Evolutionary conservation across 441 rosid genomes (phyloP).

Genomic region (Manihot esculenta): DNA sequence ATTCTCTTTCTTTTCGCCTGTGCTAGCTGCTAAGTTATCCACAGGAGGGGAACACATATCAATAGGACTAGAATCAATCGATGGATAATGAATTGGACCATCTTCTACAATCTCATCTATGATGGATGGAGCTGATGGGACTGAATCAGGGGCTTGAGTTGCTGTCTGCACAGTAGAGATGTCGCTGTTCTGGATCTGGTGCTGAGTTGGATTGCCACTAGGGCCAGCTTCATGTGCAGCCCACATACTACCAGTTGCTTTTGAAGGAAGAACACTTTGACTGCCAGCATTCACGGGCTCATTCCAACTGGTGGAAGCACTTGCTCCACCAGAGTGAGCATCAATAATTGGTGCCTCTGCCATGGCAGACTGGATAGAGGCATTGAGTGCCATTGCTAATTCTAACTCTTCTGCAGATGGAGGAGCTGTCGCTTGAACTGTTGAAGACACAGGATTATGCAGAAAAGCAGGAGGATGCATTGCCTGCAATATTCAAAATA

Average conservation of each 20-base stretch:
- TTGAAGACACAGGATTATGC: slow-evolving; percentile 33
- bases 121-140: slow-evolving; percentile 71
- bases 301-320: slow-evolving; percentile 44
- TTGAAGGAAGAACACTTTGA: slow-evolving; percentile 32
- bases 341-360: slow-evolving; percentile 35
- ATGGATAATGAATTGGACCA: slow-evolving; percentile 74
- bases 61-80: slow-evolving; percentile 60
- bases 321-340: slow-evolving; percentile 37
- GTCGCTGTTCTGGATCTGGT: slow-evolving; percentile 17
- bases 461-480: slow-evolving; percentile 69
- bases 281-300: slow-evolving; percentile 16
- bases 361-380: slow-evolving; percentile 63
- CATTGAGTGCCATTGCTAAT: slow-evolving; percentile 67
- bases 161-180: slow-evolving; percentile 14
- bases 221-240: slow-evolving; percentile 32
- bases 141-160: slow-evolving; percentile 28
- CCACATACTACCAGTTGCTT: slow-evolving; percentile 26
- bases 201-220: slow-evolving; percentile 21
- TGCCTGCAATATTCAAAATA: slow-evolving; percentile 44
- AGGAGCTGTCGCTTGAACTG: slow-evolving; percentile 66
- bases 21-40: slow-evolving; percentile 32
- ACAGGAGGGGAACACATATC: slow-evolving; percentile 36
- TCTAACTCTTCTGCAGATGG: slow-evolving; percentile 56
- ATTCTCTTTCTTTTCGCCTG: slow-evolving; percentile 48
- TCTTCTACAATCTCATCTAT: slow-evolving; percentile 43